Evolutionary conservation across 2,329 filamentous ascomycete species (phyloP), one percentile per base, ranked within the genome.

Genomic region (Alternaria triticimaculans): DNA sequence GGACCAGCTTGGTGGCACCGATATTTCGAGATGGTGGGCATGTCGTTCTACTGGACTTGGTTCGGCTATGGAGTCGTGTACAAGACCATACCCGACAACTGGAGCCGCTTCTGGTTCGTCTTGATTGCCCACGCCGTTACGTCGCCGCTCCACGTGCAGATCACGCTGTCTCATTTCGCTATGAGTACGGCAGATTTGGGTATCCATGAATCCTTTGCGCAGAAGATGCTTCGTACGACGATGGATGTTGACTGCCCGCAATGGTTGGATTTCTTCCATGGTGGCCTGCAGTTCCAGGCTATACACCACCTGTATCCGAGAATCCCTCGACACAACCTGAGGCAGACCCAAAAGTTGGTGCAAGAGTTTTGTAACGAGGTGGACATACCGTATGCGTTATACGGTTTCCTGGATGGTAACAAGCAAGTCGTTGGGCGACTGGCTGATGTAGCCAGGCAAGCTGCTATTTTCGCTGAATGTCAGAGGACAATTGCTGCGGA

Each of bases 161-260:
- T 92, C 76, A 92, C 89, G 0, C 85, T 92, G 9, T 89, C 87
- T 1, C 90, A 92, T 79, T 92, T 90, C 83, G 90, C 87, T 63
- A 92, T 92, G 89, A 88, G 87, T 23, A 90, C 88, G 3, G 81
- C 87, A 0, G 88, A 91, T 65, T 83, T 91, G 3, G 89, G 89
- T 63, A 84, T 87, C 50, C 81, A 83, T 58, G 90, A 92, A 74
- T 90, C 88, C 1, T 92, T 92, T 73, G 83, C 89, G 0, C 89
- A 91, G 80, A 88, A 88, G 72, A 89, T 90, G 84, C 81, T 92
- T 41, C 85, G 90, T 48, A 92, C 90, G 4, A 92, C 89, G 25
- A 91, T 92, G 89, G 90, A 92, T 71, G 87, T 92, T 51, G 89
- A 91, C 71, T 92, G 90, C 78, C 90, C 90, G 0, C 81, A 84